Percentiles rank a stretch among this genome's conserved stretches.
These are phyloP conservation scores for Logfia minima DNA, from an alignment of 129 eudicot genomes.

Conservation along the genomic window DNA sequence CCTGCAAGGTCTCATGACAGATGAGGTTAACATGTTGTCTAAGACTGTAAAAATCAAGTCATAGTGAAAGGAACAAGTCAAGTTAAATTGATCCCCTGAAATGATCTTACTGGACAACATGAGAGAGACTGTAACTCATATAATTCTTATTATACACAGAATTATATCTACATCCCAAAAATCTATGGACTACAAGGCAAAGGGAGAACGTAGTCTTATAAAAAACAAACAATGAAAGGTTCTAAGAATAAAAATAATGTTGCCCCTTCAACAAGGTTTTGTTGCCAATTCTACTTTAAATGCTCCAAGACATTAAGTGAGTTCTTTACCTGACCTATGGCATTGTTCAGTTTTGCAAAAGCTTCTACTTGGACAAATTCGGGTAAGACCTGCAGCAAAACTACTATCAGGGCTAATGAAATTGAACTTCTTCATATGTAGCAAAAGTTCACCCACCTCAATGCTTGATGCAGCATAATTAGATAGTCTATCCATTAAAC, in stretches of 20 bases:
- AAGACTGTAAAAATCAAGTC: no score
- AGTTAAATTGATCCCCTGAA: neutral
- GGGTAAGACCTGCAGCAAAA: slow-evolving; percentile 79
- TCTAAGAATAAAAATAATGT: neutral
- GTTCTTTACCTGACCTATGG: slow-evolving; percentile 83
- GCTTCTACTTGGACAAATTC: slow-evolving; percentile 97
- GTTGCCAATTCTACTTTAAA: slow-evolving; percentile 17
- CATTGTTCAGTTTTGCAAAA: slow-evolving; percentile 76
- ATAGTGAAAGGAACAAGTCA: neutral
- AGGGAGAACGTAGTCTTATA: neutral
- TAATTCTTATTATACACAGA: neutral
- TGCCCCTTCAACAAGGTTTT: slow-evolving; percentile 10
- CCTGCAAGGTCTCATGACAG: neutral
- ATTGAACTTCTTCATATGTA: slow-evolving; percentile 8
- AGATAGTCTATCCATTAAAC: slow-evolving; percentile 92
- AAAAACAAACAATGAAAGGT: neutral
- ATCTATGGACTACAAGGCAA: neutral
- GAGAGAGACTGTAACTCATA: neutral
- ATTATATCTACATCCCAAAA: neutral
- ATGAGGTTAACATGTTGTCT: neutral
- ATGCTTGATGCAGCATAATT: slow-evolving; percentile 93
- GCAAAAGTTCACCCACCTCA: slow-evolving; percentile 57
- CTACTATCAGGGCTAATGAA: slow-evolving; percentile 33
- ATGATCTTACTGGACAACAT: neutral
- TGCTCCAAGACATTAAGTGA: slow-evolving; percentile 14